phyloP scores from a whole-genome alignment of 2,329 filamentous ascomycete species.

The Sporothrix pseudoabietina region DNA sequence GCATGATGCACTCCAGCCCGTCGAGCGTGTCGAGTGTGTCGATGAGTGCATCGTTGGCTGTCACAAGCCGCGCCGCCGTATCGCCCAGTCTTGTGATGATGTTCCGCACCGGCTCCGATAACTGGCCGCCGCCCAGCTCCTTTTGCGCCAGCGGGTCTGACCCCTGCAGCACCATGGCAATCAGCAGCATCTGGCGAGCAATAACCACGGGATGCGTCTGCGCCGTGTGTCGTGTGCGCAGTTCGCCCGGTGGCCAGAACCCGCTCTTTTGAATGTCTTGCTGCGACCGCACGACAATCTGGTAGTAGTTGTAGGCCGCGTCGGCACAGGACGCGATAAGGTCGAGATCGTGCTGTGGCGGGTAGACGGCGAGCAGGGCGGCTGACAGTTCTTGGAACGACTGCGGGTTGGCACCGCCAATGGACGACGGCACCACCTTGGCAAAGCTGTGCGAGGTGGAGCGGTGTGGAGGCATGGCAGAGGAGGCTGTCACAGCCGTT shows the following conservation, averaged over 20 bases:
- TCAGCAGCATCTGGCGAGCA: constrained; percentile 42
- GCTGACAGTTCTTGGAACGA: constrained; percentile 19
- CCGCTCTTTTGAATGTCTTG: constrained; percentile 20
- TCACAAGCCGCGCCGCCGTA: constrained; percentile 42
- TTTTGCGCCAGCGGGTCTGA: constrained; percentile 30
- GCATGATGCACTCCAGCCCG: constrained; percentile 54
- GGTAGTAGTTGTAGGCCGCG: constrained; percentile 25
- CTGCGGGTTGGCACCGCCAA: background rate
- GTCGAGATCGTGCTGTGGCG: constrained; percentile 27
- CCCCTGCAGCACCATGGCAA: constrained; percentile 42
- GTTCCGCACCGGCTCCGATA: constrained; percentile 36
- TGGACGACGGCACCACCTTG: background rate
- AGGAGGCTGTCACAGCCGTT: background rate
- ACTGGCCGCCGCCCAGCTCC: background rate
- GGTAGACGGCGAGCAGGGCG: constrained; percentile 28
- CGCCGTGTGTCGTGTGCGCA: constrained; percentile 3
- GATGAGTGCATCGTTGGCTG: constrained; percentile 50
- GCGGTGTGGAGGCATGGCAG: background rate
- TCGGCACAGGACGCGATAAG: constrained; percentile 11
- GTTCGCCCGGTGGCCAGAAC: constrained; percentile 23
- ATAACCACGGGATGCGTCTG: constrained; percentile 39
- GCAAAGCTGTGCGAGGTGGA: background rate
- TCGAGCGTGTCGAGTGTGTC: constrained; percentile 49
- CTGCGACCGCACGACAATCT: constrained; percentile 28
- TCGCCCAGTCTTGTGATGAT: constrained; percentile 26